Evolutionary conservation across 192 early-diverging fungal genomes (phyloP).

Genomic region (Ambispora gerdemannii): DNA sequence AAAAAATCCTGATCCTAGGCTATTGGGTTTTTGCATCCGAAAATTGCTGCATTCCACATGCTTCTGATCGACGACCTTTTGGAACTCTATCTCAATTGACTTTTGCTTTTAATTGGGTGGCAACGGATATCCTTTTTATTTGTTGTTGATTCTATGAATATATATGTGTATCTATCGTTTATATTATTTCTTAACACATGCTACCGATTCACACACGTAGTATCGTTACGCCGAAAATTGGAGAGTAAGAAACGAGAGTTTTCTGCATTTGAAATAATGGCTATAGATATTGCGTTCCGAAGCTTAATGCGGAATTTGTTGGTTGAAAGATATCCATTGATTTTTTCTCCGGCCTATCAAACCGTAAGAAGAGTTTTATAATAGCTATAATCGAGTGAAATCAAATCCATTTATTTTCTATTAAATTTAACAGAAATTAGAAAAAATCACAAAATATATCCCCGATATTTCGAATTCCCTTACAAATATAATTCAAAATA

Average conservation of each 20-base stretch:
- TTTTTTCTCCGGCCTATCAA: constrained; percentile 15
- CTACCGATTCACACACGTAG: constrained; percentile 22
- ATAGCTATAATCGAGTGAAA: too few relatives aligned
- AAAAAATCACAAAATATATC: constrained; percentile 12
- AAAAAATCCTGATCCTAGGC: not conserved
- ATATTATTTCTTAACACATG: too few relatives aligned
- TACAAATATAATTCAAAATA: constrained; percentile 7
- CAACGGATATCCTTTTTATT: constrained; percentile 19
- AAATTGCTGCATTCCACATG: not conserved
- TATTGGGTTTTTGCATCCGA: constrained; percentile 22
- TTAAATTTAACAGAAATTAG: constrained; percentile 8
- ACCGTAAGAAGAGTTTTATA: constrained; percentile 7
- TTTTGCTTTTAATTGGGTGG: constrained; percentile 19
- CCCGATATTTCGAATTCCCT: constrained; percentile 23
- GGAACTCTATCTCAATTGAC: constrained; percentile 15
- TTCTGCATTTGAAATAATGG: constrained; percentile 15
- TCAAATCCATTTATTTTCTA: not conserved
- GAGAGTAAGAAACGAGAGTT: not conserved
- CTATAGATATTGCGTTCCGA: constrained; percentile 25
- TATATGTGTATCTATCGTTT: not conserved
- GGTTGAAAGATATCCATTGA: constrained; percentile 6
- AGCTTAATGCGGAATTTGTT: constrained; percentile 21
- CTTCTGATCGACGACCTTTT: not conserved
- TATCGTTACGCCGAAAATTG: constrained; percentile 7
- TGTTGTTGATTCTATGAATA: not conserved